Evolutionary conservation across 2,329 filamentous ascomycete genomes (phyloP).

Genomic region (Epichloe coenophiala): DNA sequence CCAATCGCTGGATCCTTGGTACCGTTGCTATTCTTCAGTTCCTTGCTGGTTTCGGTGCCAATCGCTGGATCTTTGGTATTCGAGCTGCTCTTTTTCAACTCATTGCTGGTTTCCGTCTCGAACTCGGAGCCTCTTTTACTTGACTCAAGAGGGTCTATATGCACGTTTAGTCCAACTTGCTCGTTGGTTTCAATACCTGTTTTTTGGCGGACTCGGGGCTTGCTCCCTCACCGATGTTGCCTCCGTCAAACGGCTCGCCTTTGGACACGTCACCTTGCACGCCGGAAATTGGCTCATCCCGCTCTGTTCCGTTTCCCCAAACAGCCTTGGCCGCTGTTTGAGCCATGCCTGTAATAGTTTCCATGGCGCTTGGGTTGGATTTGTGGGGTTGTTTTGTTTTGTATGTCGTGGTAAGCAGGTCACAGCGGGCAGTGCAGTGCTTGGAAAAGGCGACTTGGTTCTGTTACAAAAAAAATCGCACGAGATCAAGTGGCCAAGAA

Average conservation of each 20-base stretch:
- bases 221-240: slow-evolving; percentile 47
- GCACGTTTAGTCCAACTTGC: too few relatives aligned
- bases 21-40: background rate
- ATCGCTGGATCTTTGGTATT: background rate
- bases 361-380: slow-evolving; percentile 32
- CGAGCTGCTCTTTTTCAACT: background rate
- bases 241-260: slow-evolving; percentile 65
- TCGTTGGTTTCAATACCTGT: too few relatives aligned
- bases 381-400: background rate
- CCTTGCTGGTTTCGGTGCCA: background rate
- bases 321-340: slow-evolving; percentile 27
- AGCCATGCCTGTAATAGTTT: slow-evolving; percentile 45
- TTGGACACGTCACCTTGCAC: slow-evolving; percentile 50
- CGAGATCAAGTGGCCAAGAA: background rate
- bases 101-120: background rate
- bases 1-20: background rate
- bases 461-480: too few relatives aligned
- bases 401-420: background rate
- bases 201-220: background rate
- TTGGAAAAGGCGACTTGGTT: background rate
- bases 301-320: slow-evolving; percentile 27
- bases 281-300: slow-evolving; percentile 58
- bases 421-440: background rate
- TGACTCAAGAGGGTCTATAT: background rate
- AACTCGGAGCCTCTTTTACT: background rate